Evolutionary conservation across 1,284 basidiomycete genomes (phyloP), one percentile per base, ranked within the genome.

Genomic region (Ustilago tritici): DNA sequence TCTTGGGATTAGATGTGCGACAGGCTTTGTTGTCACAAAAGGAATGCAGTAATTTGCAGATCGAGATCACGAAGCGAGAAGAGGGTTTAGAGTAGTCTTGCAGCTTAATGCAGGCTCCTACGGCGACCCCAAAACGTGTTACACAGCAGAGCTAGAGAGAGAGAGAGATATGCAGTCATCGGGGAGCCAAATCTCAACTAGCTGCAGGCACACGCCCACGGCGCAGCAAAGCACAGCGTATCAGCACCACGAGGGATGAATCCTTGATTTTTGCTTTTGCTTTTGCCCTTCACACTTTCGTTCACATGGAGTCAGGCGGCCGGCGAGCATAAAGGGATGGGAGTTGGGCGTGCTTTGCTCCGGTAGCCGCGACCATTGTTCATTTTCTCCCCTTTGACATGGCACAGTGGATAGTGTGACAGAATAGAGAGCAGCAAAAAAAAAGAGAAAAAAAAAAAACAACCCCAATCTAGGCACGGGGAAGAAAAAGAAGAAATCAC

Each of bases 111-210:
- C 49, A 31, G 11, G 49, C 49, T 12, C 31, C 11, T 14, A 50
- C 49, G 49, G 31, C 49, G 49, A 50, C 49, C 49, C 28, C 31
- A 50, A 50, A 50, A 50, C 23, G 49, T 50, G 49, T 28, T 32
- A 28, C n/a, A 5, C 15, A 15, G 9, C 8, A 46, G 15, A 17
- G 15, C 10, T 17, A 38, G 36, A 38, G 36, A 38, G 36, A 15
- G n/a, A 19, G 7, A 31, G 46, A 10, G 28, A 49, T 49, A 49
- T 49, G 46, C 46, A 23, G 17, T 7, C n/a, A 56, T 7, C 10
- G 0, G n/a, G 23, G 34, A 56, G 38, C 35, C 23, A 34, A 19
- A 31, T 10, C 23, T 49, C 23, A 28, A 28, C 23, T 28, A 7
- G 28, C 54, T 56, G 54, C 19, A 36, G 46, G 46, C 46, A 49